Evolutionary conservation across 140 eudicot genomes (phyloP), one percentile per base, ranked within the genome.

Genomic region (Erigeron philadelphicus): DNA sequence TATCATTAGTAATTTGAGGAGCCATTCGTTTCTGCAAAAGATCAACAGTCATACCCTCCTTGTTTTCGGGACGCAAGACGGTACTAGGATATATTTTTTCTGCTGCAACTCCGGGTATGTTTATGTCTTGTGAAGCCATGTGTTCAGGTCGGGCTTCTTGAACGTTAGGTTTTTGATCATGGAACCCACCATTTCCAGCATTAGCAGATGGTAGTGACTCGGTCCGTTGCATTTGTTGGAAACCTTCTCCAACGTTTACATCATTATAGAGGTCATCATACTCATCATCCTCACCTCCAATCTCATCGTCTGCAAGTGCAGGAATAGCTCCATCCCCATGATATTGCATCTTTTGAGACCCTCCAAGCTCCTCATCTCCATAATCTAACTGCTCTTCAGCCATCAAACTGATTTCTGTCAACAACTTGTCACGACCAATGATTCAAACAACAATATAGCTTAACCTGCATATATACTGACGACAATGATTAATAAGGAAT

Each of bases 191-290:
- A 23, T 85, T 90, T 19, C 81, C 82, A 2, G 64, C 83, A 66
- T 60, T 83, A 67, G 76, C 65, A 68, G 87, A 58, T 19, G 88
- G 85, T 58, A 67, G 59, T 10, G 85, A 68, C 72, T 87, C 86
- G 16, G 88, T 52, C 61, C 82, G 89, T 75, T 88, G 97, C 82
- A 86, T 72, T 72, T 88, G 97, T 63, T 68, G 76, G 75, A 91
- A 88, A 54, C 88, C 90, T 72, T 88, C 95, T 12, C 97, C 96
- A 72, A 91, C 91, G 74, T 91, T 91, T 56, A 91, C 97, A 80
- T 88, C 97, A 40, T 91, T 84, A 76, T 88, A 91, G 38, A 91
- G 89, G 82, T 88, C 96, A 80, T 91, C 96, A 38, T 84, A 88
- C 47, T 91, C 97, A 72, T 91, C 96, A 52, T 91, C 97, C 35